A percentile compares a stretch with the other conserved stretches of the same genome.
Conservation (phyloP, 805 yeast species). For the Metschnikowia aberdeeniae region DNA sequence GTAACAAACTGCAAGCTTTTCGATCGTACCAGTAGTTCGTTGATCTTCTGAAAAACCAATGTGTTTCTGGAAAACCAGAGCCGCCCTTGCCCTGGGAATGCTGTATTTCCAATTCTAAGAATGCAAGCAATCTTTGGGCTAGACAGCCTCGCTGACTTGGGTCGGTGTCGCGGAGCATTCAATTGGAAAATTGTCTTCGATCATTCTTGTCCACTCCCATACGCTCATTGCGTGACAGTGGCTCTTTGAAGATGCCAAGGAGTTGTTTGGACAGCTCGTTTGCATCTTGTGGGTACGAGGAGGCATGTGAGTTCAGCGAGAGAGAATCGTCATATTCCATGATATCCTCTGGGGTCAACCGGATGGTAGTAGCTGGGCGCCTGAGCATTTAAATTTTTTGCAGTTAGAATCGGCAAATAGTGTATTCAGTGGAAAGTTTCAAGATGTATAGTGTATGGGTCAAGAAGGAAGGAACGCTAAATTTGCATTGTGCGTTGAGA, state of each 20-base stretch:
- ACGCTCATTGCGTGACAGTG: constrained; percentile 15
- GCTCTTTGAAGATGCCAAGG: constrained; percentile 15
- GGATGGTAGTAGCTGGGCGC: constrained; percentile 66
- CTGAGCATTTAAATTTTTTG: constrained; percentile 51
- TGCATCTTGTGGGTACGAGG: constrained; percentile 10
- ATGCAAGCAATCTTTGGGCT: too few species aligned
- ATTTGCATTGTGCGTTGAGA: too few species aligned
- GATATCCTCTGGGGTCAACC: constrained; percentile 66
- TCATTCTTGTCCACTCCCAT: constrained; percentile 12
- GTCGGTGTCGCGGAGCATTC: background rate
- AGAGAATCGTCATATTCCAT: constrained; percentile 42
- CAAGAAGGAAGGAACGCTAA: too few species aligned
- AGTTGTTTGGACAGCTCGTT: constrained; percentile 15
- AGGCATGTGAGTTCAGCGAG: constrained; percentile 9
- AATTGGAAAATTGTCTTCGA: constrained; percentile 1
- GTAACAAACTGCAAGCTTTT: too few species aligned
- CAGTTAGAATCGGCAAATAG: background rate
- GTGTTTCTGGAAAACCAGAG: too few species aligned
- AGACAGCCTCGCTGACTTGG: background rate
- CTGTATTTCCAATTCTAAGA: too few species aligned
- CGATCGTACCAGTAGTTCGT: too few species aligned
- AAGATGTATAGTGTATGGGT: too few species aligned
- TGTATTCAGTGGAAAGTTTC: too few species aligned
- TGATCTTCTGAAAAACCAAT: too few species aligned
- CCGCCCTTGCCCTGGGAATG: too few species aligned